Evolutionary conservation across 2,329 filamentous ascomycete genomes (phyloP).

Genomic region (Juglanconis oblonga): DNA sequence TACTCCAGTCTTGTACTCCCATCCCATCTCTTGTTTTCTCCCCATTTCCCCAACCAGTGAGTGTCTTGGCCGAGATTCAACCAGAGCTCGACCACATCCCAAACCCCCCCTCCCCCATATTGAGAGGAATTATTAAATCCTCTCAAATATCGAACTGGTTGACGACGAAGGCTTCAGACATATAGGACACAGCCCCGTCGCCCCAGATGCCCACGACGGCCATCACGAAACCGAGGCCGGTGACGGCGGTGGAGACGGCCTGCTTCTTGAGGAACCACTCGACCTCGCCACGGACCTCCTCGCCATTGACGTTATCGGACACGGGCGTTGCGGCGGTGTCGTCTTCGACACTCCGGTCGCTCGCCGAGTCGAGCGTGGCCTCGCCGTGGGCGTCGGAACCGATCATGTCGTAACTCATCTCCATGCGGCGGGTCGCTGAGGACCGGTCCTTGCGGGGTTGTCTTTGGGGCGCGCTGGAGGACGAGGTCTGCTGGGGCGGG

Average conservation of each 20-base stretch:
- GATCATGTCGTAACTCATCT: conserved; percentile 70
- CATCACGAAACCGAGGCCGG: conserved; percentile 57
- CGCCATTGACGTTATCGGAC: conserved; percentile 53
- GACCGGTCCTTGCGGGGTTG: conserved; percentile 19
- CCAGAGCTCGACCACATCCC: no score
- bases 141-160: not conserved
- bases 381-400: conserved; percentile 49
- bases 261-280: conserved; percentile 54
- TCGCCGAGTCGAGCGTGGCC: conserved; percentile 35
- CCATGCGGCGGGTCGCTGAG: conserved; percentile 48
- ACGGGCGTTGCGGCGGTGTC: conserved; percentile 38
- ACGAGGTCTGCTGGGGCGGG: conserved; percentile 15
- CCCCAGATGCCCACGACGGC: conserved; percentile 60
- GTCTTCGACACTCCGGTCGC: conserved; percentile 44
- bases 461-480: conserved; percentile 4
- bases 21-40: no score
- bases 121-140: no score
- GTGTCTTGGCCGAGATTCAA: no score
- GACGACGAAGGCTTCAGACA: conserved; percentile 12
- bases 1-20: no score
- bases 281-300: conserved; percentile 57
- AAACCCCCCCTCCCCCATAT: no score
- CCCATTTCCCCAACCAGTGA: no score
- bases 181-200: conserved; percentile 11
- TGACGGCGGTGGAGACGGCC: conserved; percentile 50